A percentile compares a stretch with the other conserved stretches of the same genome.
phyloP scores from a whole-genome alignment of 2,329 filamentous ascomycete genomes.

The Xylaria sp. region DNA sequence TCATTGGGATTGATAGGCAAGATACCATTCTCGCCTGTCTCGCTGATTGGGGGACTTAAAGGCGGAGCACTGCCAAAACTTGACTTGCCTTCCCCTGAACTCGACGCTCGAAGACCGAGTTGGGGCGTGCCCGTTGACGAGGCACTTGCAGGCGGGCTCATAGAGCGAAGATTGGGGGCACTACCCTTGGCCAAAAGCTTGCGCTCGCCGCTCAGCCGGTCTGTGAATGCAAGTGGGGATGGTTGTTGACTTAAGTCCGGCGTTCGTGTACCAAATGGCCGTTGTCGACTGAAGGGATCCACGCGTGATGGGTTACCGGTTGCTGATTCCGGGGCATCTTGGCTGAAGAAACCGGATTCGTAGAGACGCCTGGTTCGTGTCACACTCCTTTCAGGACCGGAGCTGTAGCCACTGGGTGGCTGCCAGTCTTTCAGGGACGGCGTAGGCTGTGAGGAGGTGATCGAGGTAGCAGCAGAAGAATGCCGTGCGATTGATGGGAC shows the following conservation, averaged over 20 bases:
- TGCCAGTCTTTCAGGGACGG: constrained; percentile 64
- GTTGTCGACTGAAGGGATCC: constrained; percentile 78
- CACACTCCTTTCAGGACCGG: constrained; percentile 69
- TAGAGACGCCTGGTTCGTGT: constrained; percentile 81
- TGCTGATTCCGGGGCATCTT: constrained; percentile 84
- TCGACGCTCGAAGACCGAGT: constrained; percentile 48
- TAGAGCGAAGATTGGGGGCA: constrained; percentile 73
- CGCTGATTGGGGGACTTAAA: constrained; percentile 76
- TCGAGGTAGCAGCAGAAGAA: constrained; percentile 89
- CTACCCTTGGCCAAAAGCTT: constrained; percentile 67
- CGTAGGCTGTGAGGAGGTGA: constrained; percentile 74
- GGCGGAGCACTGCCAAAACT: constrained; percentile 59
- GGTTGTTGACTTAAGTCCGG: constrained; percentile 59
- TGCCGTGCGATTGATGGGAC: constrained; percentile 73
- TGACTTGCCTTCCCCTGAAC: constrained; percentile 52
- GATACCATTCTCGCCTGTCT: constrained; percentile 72
- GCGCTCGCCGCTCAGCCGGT: constrained; percentile 58
- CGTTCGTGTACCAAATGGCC: constrained; percentile 61
- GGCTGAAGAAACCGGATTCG: constrained; percentile 77
- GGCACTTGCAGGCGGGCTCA: constrained; percentile 59
- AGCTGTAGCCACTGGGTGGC: constrained; percentile 53
- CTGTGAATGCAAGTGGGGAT: constrained; percentile 60
- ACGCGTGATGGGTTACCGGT: constrained; percentile 79
- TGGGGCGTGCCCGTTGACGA: constrained; percentile 53
- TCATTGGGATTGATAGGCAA: constrained; percentile 80